Base-by-base conservation (phyloP, 805 yeast genomes). In the Candida loeiensis region DNA sequence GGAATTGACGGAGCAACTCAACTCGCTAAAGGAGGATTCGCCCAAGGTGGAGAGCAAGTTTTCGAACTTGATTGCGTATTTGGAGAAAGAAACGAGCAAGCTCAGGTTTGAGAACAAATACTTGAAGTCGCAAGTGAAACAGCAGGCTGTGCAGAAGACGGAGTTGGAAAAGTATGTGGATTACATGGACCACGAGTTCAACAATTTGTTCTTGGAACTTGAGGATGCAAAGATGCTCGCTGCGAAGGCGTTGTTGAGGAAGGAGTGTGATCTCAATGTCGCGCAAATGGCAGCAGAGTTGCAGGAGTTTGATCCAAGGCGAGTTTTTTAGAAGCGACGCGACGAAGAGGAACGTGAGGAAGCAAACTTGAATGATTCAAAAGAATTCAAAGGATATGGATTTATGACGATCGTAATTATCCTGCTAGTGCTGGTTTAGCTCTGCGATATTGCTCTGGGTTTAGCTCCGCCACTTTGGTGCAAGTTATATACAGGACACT, bases 41-140 rank as follows among this genome's bases (percentile, higher is more conserved):
- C 40, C 36, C 9, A 22, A 26, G 27, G 36, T 31, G 11, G 27
- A 30, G 48, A 54, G 15, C 20, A 37, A 37, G 32, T 53, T 61
- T 11, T 38, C 47, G 11, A 59, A 61, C 16, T 46, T 66, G 44
- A 49, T 64, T 14, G 46, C 48, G 13, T 67, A 49, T 36, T 49
- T 68, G 15, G 71, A 66, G 26, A 55, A 49, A 9, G 64, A 68
- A 42, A 42, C 59, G 12, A 47, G 40, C 17, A 51, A 55, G 40
- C 47, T 58, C 13, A 52, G 55, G 34, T 67, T 67, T 46, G 70
- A 67, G 43, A 66, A 64, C 40, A 54, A 51, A 41, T 66, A 50
- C 44, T 49, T 67, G 38, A 59, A 54, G 36, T 50, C 49, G 14
- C 47, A 55, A 29, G 22, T 59, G 6, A 32, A 36, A 1, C 51